Conservation (phyloP, 352 stramenopile species). For the Phytophthora sojae region DNA sequence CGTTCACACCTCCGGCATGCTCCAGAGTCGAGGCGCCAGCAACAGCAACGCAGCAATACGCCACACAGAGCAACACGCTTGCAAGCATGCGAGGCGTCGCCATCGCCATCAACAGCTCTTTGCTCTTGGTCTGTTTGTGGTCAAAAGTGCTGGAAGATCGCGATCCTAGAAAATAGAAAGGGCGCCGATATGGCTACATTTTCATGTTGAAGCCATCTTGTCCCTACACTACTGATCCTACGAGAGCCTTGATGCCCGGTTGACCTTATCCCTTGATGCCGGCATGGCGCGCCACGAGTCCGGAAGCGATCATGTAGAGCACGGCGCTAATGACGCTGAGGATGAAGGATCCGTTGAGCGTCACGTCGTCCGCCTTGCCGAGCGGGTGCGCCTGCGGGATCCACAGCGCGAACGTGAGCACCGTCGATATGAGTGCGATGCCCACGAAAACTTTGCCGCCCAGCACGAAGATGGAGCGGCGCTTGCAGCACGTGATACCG, state of each 20-base stretch:
- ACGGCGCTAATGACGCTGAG: conserved; percentile 53
- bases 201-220: not conserved
- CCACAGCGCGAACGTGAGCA: conserved; percentile 72
- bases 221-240: not conserved
- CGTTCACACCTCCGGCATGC: not conserved
- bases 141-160: conserved; percentile 28
- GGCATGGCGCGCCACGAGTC: conserved; percentile 44
- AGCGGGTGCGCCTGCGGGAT: conserved; percentile 61
- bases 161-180: conserved; percentile 14
- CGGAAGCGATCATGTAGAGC: conserved; percentile 54
- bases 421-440: conserved; percentile 48
- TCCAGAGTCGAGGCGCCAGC: not conserved
- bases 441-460: conserved; percentile 53
- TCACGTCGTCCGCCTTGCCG: conserved; percentile 64
- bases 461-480: conserved; percentile 64
- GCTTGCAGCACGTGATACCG: conserved; percentile 79
- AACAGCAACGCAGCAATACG: not conserved
- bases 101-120: conserved; percentile 7
- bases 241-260: not conserved
- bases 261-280: conserved; percentile 17
- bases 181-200: conserved; percentile 1
- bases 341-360: conserved; percentile 64
- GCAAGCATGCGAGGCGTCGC: conserved; percentile 6
- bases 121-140: not conserved
- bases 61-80: conserved; percentile 7